Evolutionary conservation across 75 land plant genomes (phyloP).

Genomic region (Picea glauca): DNA sequence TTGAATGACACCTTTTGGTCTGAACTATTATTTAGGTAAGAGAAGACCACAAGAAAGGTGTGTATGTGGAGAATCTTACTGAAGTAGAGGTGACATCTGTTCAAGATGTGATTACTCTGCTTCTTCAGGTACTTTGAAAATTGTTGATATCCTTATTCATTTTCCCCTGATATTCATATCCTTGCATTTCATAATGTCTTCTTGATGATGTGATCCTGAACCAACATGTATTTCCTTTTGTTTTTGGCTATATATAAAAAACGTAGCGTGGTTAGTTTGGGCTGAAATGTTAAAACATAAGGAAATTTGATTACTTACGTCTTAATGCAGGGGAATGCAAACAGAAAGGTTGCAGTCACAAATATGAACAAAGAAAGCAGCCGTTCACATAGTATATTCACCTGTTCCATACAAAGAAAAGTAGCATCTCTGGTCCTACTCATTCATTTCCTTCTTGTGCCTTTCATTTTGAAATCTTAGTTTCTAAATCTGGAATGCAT

Average conservation of each 20-base stretch:
- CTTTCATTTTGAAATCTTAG: slow-evolving; percentile 6
- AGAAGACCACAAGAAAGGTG: slow-evolving; percentile 37
- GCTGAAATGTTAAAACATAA: slow-evolving; percentile 8
- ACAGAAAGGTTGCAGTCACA: slow-evolving; percentile 58
- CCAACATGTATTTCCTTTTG: neutral
- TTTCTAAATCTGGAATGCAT: neutral
- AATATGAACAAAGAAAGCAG: slow-evolving; percentile 67
- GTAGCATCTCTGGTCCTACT: neutral
- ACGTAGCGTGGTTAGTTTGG: neutral
- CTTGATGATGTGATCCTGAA: neutral
- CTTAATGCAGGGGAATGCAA: slow-evolving; percentile 48
- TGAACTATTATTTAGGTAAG: slow-evolving; percentile 21
- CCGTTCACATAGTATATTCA: slow-evolving; percentile 69
- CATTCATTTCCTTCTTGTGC: neutral
- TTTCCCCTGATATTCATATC: neutral
- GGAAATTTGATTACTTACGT: neutral
- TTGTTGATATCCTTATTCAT: neutral
- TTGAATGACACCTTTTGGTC: neutral
- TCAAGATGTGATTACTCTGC: slow-evolving; percentile 18
- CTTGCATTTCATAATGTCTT: neutral
- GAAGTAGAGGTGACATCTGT: slow-evolving; percentile 34
- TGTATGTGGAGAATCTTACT: slow-evolving; percentile 37
- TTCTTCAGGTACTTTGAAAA: slow-evolving; percentile 24
- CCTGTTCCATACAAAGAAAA: slow-evolving; percentile 54
- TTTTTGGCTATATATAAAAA: neutral